Conservation (phyloP, 2,329 filamentous ascomycete species). For the Rhytidhysteron rufulum region DNA sequence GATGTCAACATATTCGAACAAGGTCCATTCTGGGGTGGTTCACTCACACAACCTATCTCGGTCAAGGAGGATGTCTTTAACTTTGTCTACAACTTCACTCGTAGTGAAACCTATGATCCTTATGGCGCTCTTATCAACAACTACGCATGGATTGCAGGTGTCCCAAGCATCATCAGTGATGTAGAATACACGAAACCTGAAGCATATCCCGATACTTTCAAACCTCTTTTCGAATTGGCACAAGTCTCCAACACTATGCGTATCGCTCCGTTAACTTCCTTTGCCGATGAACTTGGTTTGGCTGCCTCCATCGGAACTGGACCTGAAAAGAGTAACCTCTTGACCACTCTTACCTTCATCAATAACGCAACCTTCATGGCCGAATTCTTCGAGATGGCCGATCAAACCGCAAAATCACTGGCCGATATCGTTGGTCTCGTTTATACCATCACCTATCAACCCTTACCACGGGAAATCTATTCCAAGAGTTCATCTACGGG, state of each 20-base stretch:
- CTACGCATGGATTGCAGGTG: slow-evolving; percentile 14
- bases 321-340: slow-evolving; percentile 10
- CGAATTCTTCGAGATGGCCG: slow-evolving; percentile 11
- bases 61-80: slow-evolving; percentile 14
- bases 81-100: slow-evolving; percentile 15
- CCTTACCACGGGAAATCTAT: slow-evolving; percentile 14
- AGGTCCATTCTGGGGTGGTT: slow-evolving; percentile 32
- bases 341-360: slow-evolving; percentile 16
- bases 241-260: slow-evolving; percentile 12
- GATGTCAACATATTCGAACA: slow-evolving; percentile 15
- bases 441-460: slow-evolving; percentile 15
- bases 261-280: slow-evolving; percentile 12
- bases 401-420: slow-evolving; percentile 9
- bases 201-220: slow-evolving; percentile 14
- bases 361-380: slow-evolving; percentile 17
- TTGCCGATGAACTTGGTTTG: slow-evolving; percentile 13
- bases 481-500: slow-evolving; percentile 15
- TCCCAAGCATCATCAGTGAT: slow-evolving; percentile 10
- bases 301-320: slow-evolving; percentile 1
- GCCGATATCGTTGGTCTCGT: slow-evolving; percentile 11
- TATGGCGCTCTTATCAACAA: slow-evolving; percentile 17
- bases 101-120: slow-evolving; percentile 15
- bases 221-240: slow-evolving; percentile 10
- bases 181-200: slow-evolving; percentile 14
- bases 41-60: slow-evolving; percentile 24